Conservation (phyloP, 2,329 filamentous ascomycete species). For the Fusarium bactridioides region DNA sequence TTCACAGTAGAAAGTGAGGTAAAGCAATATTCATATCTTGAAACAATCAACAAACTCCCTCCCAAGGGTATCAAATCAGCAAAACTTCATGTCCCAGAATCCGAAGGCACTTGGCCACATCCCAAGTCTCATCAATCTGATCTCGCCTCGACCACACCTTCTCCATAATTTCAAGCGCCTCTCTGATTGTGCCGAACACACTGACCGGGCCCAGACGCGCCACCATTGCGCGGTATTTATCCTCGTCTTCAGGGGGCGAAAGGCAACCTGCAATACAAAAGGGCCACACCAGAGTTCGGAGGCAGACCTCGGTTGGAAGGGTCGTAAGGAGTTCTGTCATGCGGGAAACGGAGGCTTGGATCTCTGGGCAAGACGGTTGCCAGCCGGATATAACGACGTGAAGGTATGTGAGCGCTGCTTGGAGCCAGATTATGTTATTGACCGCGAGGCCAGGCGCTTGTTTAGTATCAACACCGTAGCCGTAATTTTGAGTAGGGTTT, state of each 20-base stretch:
- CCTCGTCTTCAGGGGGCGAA: conserved; percentile 50
- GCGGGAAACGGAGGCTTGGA: conserved; percentile 46
- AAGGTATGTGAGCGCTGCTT: conserved; percentile 58
- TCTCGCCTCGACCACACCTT: conserved; percentile 53
- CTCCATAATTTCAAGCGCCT: conserved; percentile 56
- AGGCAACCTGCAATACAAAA: conserved; percentile 54
- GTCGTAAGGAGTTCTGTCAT: conserved; percentile 47
- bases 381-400: conserved; percentile 59
- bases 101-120: conserved; percentile 54
- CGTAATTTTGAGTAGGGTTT: conserved; percentile 35
- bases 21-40: background rate
- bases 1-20: background rate
- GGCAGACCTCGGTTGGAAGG: conserved; percentile 43
- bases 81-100: conserved; percentile 51
- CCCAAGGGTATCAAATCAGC: conserved; percentile 46
- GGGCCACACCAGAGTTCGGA: conserved; percentile 52
- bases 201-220: conserved; percentile 51
- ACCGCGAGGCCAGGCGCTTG: conserved; percentile 36
- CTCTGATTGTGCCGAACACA: conserved; percentile 55
- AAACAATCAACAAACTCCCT: background rate
- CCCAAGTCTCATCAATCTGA: conserved; percentile 54
- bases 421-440: conserved; percentile 56
- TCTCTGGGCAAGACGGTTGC: conserved; percentile 56
- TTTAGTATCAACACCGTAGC: conserved; percentile 33
- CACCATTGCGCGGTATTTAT: conserved; percentile 52